Evolutionary conservation across 1,284 basidiomycete species (phyloP).

Genomic region (Cryptococcus jaspeensis): DNA sequence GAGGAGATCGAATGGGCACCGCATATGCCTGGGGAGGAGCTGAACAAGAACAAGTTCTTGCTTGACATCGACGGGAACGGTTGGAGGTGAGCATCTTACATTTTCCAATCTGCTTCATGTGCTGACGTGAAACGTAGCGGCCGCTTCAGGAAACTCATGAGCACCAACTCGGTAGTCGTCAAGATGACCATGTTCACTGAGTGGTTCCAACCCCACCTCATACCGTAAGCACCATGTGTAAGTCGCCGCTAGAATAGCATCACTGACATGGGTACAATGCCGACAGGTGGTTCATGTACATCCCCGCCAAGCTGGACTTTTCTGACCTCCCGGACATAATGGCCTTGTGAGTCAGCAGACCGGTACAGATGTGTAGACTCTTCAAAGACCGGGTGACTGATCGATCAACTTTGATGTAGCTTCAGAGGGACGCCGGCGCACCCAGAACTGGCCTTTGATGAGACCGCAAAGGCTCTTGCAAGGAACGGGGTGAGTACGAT

Average conservation of each 20-base stretch:
- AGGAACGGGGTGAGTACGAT: conserved; percentile 41
- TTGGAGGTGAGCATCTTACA: conserved; percentile 41
- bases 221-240: conserved; percentile 36
- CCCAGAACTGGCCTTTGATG: conserved; percentile 47
- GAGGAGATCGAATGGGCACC: conserved; percentile 40
- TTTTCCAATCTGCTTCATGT: background rate
- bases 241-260: background rate
- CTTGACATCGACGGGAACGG: conserved; percentile 56
- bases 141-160: conserved; percentile 50
- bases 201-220: conserved; percentile 49
- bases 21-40: conserved; percentile 27
- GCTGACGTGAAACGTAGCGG: conserved; percentile 22
- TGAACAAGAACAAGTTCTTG: conserved; percentile 52
- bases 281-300: conserved; percentile 49
- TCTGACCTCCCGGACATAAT: conserved; percentile 48
- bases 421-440: conserved; percentile 45
- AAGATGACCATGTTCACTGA: conserved; percentile 52
- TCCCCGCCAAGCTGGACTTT: conserved; percentile 49
- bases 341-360: conserved; percentile 38
- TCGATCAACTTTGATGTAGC: conserved; percentile 14
- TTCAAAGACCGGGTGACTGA: background rate
- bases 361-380: background rate
- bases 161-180: conserved; percentile 53
- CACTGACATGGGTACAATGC: background rate
- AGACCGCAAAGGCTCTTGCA: conserved; percentile 47